phyloP scores from a whole-genome alignment of 2,329 filamentous ascomycete genomes.

The Lachnellula suecica region DNA sequence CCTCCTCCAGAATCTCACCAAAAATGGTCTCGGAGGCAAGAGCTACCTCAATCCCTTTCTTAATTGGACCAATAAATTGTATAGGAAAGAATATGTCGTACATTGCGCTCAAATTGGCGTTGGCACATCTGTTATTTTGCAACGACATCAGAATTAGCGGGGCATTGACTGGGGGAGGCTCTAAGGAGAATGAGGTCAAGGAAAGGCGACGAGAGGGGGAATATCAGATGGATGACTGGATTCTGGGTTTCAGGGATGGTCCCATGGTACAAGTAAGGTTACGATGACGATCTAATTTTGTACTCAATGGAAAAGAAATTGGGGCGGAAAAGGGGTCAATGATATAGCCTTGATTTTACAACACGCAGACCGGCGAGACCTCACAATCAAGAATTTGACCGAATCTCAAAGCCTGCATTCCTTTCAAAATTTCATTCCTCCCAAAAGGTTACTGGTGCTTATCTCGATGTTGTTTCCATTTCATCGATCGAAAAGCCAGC shows the following conservation, averaged over 20 bases:
- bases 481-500: too few relatives aligned
- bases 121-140: constrained; percentile 28
- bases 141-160: constrained; percentile 23
- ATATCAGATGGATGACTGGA: constrained; percentile 25
- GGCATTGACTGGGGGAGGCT: not conserved
- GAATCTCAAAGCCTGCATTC: too few relatives aligned
- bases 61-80: constrained; percentile 29
- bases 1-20: not conserved
- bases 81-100: constrained; percentile 33
- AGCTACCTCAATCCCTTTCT: constrained; percentile 27
- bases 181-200: not conserved
- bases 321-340: too few relatives aligned
- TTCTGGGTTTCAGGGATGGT: constrained; percentile 33
- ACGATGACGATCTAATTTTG: too few relatives aligned
- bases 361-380: too few relatives aligned
- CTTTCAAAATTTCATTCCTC: too few relatives aligned
- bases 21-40: not conserved
- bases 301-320: too few relatives aligned
- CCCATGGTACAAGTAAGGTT: constrained; percentile 31
- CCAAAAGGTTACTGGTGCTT: too few relatives aligned
- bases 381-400: too few relatives aligned
- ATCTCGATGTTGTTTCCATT: too few relatives aligned
- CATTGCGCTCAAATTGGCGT: constrained; percentile 28
- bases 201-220: constrained; percentile 22
- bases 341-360: too few relatives aligned